phyloP scores from a whole-genome alignment of 2,329 filamentous ascomycete genomes.

The Tolypocladium guangdongense region DNA sequence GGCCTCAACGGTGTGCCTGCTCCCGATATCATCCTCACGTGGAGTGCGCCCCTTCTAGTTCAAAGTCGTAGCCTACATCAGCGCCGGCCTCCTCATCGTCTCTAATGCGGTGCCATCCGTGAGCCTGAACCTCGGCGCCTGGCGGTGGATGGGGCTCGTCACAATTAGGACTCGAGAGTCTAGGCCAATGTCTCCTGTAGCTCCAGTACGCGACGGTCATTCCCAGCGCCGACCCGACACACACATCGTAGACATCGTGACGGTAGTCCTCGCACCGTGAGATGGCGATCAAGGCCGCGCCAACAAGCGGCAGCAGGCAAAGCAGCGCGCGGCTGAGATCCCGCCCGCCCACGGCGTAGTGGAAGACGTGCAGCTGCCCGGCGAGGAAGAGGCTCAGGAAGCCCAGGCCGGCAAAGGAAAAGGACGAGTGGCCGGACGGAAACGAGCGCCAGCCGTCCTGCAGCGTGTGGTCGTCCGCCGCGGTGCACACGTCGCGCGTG shows the following conservation, averaged over 20 bases:
- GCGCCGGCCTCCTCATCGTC: conserved; percentile 41
- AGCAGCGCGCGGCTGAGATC: conserved; percentile 46
- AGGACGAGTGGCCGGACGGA: conserved; percentile 69
- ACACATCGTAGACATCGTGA: conserved; percentile 62
- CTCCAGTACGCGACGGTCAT: conserved; percentile 52
- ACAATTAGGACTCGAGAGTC: conserved; percentile 39
- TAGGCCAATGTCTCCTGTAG: conserved; percentile 54
- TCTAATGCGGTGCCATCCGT: conserved; percentile 32
- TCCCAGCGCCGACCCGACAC: conserved; percentile 48
- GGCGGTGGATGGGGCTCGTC: conserved; percentile 46
- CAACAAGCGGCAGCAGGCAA: conserved; percentile 47
- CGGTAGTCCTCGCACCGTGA: conserved; percentile 60
- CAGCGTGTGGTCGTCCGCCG: conserved; percentile 54
- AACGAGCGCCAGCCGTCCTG: conserved; percentile 82
- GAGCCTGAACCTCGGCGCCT: conserved; percentile 18
- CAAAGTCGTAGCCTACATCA: conserved; percentile 23
- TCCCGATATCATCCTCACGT: conserved; percentile 12
- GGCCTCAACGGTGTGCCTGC: not conserved
- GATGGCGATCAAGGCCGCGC: conserved; percentile 57
- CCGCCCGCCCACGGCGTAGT: conserved; percentile 28
- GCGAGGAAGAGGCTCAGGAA: conserved; percentile 62
- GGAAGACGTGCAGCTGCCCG: conserved; percentile 52
- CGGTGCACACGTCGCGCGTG: conserved; percentile 60
- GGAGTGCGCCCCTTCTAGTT: conserved; percentile 13
- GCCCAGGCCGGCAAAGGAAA: conserved; percentile 68